These are phyloP conservation scores for Aspergillus vadensis DNA, from an alignment of 2,329 filamentous ascomycete genomes.

Conservation along the genomic window DNA sequence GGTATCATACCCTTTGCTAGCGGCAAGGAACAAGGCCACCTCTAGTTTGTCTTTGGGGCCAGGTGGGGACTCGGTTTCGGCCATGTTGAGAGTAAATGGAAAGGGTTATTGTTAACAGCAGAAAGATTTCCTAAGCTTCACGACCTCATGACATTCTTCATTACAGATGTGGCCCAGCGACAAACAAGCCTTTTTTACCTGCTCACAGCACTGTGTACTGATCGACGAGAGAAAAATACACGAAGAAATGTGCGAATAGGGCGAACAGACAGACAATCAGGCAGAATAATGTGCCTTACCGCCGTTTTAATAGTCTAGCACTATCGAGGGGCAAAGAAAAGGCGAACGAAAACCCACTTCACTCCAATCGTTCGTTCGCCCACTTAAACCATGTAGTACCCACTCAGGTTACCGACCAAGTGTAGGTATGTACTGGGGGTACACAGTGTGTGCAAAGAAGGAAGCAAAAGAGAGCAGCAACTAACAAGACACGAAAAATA, in stretches of 20 bases:
- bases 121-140: not conserved
- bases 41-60: conserved; percentile 26
- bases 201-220: not conserved
- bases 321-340: not conserved
- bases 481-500: not conserved
- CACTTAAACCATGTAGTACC: not conserved
- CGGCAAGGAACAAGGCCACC: conserved; percentile 27
- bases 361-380: not conserved
- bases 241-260: not conserved
- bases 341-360: not conserved
- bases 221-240: not conserved
- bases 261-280: not conserved
- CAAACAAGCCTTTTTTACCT: not conserved
- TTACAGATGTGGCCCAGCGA: not conserved
- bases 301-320: not conserved
- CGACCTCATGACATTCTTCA: not conserved
- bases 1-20: conserved; percentile 28
- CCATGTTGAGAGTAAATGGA: conserved; percentile 11
- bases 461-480: not conserved
- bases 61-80: conserved; percentile 2
- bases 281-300: not conserved
- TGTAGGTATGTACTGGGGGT: too few relatives aligned
- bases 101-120: too few relatives aligned
- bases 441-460: not conserved
- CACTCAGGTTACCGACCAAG: not conserved